Base-by-base conservation (phyloP, 2,329 filamentous ascomycete genomes). In the Xylaria multiplex region DNA sequence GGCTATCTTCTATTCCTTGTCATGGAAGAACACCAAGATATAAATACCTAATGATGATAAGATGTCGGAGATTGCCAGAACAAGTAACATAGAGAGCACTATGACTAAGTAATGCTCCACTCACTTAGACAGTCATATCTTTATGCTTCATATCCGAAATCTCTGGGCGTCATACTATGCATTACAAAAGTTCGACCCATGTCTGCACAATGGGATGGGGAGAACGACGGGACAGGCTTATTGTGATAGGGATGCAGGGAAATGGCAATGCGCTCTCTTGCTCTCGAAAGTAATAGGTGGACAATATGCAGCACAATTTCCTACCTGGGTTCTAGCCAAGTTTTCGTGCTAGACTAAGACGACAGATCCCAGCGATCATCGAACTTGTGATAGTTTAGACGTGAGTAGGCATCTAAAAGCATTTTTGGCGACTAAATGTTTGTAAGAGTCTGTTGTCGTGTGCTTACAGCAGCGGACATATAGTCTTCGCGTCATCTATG, bases 321-420 rank as follows among this genome's bases (percentile, higher is more conserved):
- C 27, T 7, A 14, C 22, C n/a, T 43, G 13, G 7, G 11, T 13
- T n/a, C 37, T 19, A 55, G 53, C 22, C 22, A 22, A 55, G 37
- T 43, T 6, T 43, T n/a, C 22, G 53, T 22, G 7, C 53, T 19
- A n/a, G 22, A 24, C 6, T 43, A 37, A 55, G 22, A 55, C 53
- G 30, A 16, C 4, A 19, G 5, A 24, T 43, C 35, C 53, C 19
- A 55, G 53, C 19, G 16, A 43, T 55, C 3, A 30, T 55, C 19
- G 53, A 54, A 54, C 48, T 9, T 50, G 16, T 50, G 48, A 27
- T 19, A 50, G 48, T 27, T 50, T 8, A 27, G 27, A 32, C 27
- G 0, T 32, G 27, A 50, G 24, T 14, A 50, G 19, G 19, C 19
- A 19, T 19, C 19, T 14, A 32, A 40, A 16, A 35, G 19, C 50